phyloP scores from a whole-genome alignment of 2,329 filamentous ascomycete genomes.

The Ceratocystis cubensis region DNA sequence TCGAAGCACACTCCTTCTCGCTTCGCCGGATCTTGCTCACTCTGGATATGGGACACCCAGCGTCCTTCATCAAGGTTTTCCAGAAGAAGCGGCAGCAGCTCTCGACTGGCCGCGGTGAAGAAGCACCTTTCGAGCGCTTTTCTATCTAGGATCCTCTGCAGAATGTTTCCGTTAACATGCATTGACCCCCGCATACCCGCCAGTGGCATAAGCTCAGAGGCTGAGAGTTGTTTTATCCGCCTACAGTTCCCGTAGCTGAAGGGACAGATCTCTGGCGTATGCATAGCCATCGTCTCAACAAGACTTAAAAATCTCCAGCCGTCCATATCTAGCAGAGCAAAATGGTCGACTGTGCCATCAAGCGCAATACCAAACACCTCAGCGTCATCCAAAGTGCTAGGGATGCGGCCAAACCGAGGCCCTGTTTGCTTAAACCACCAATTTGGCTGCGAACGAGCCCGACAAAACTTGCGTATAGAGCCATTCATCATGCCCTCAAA shows the following conservation, averaged over 20 bases:
- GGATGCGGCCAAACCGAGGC: slow-evolving; percentile 33
- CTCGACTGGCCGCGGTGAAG: slow-evolving; percentile 26
- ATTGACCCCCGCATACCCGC: slow-evolving; percentile 35
- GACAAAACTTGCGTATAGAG: slow-evolving; percentile 45
- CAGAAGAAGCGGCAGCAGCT: slow-evolving; percentile 38
- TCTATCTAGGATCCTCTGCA: slow-evolving; percentile 41
- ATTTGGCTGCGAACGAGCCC: slow-evolving; percentile 39
- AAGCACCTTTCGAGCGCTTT: slow-evolving; percentile 36
- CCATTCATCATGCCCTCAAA: slow-evolving; percentile 45
- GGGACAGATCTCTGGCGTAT: slow-evolving; percentile 15
- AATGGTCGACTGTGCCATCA: slow-evolving; percentile 56
- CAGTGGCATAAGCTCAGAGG: slow-evolving; percentile 21
- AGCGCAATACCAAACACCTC: slow-evolving; percentile 54
- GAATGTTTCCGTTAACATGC: slow-evolving; percentile 56
- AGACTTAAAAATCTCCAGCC: slow-evolving; percentile 60
- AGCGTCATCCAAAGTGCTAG: slow-evolving; percentile 33
- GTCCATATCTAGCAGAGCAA: slow-evolving; percentile 50
- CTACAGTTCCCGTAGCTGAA: not conserved
- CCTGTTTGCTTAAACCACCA: slow-evolving; percentile 33
- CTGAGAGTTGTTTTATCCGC: not conserved
- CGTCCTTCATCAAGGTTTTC: slow-evolving; percentile 36
- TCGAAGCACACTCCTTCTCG: slow-evolving; percentile 31
- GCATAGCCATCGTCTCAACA: slow-evolving; percentile 54
- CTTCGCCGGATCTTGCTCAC: slow-evolving; percentile 23
- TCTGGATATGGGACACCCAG: slow-evolving; percentile 30